Evolutionary conservation across 139 green algal genomes (phyloP).

Genomic region (Pleodorina starrii): DNA sequence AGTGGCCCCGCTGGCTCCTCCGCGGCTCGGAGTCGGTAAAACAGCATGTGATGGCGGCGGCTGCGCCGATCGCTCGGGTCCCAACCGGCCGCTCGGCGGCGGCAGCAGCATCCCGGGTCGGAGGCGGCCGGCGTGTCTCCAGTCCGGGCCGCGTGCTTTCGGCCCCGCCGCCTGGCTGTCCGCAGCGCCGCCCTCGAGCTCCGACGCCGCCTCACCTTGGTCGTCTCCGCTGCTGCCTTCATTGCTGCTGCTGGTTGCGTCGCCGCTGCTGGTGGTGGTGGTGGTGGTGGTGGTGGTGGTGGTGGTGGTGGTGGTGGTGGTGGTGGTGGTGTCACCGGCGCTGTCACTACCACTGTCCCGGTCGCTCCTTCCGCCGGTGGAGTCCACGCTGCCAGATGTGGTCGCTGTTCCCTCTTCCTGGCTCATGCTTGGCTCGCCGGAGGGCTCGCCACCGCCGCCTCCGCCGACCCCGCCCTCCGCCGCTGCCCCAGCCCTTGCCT

Average conservation of each 20-base stretch:
- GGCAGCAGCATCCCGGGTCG: constrained; percentile 20
- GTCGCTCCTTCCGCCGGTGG: neutral
- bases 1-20: too few relatives aligned
- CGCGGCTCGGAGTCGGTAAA: too few relatives aligned
- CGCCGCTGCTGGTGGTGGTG: neutral
- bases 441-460: too few relatives aligned
- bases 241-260: neutral
- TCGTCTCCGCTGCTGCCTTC: neutral
- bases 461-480: too few relatives aligned
- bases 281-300: neutral
- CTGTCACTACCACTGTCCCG: neutral
- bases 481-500: too few relatives aligned
- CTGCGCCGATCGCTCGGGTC: too few relatives aligned
- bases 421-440: too few relatives aligned
- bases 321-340: neutral
- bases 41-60: too few relatives aligned
- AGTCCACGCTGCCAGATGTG: neutral
- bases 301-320: neutral
- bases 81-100: too few relatives aligned
- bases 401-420: too few relatives aligned
- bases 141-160: neutral
- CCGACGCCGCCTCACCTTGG: neutral
- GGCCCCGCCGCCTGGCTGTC: neutral
- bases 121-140: neutral
- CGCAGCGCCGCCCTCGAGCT: neutral